Base-by-base conservation (phyloP, 177 flowering plant species). In the Vitis hybrid region DNA sequence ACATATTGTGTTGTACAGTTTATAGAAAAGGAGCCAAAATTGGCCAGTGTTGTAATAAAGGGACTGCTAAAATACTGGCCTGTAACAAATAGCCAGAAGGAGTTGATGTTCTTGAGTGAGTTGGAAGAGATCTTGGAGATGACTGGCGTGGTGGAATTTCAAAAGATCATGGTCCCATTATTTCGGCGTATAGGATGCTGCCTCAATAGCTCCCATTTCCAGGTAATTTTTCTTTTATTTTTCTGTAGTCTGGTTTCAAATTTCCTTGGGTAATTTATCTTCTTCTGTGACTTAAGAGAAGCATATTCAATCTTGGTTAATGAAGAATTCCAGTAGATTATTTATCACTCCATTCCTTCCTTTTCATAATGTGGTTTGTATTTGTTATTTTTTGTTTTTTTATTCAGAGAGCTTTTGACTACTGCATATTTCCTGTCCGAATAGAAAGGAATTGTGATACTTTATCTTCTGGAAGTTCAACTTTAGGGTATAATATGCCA, bases 61-160 rank as follows among this genome's bases (percentile, higher is more conserved):
- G 89, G 88, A 27, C 74, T 87, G 55, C 71, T 87, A 68, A 87
- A 81, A 63, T 84, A 78, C 56, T 87, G 91, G 91, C 91, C 91
- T 0, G 76, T 87, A 48, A 87, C 86, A 14, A 87, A 79, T 73
- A 85, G 91, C 78, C 86, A 82, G 73, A 87, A 87, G 76, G 87
- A 87, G 78, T 70, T 87, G 74, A 85, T 87, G 87, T 87, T 87
- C 58, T 70, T 87, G 65, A 81, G 87, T 52, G 91, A 84, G 71
- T 51, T 84, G 56, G 91, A 87, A 79, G 89, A 87, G 80, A 66
- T 87, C 69, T 64, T 87, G 67, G 91, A 87, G 62, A 76, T 76
- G 79, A 82, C 77, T 52, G 74, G 68, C 75, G 64, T 79, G 80
- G 80, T 52, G 19, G 91, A 85, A 65, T 87, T 87, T 69, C 86